Evolutionary conservation across 2,329 filamentous ascomycete species (phyloP), one percentile per base, ranked within the genome.

Genomic region (Eurotiales sp.): DNA sequence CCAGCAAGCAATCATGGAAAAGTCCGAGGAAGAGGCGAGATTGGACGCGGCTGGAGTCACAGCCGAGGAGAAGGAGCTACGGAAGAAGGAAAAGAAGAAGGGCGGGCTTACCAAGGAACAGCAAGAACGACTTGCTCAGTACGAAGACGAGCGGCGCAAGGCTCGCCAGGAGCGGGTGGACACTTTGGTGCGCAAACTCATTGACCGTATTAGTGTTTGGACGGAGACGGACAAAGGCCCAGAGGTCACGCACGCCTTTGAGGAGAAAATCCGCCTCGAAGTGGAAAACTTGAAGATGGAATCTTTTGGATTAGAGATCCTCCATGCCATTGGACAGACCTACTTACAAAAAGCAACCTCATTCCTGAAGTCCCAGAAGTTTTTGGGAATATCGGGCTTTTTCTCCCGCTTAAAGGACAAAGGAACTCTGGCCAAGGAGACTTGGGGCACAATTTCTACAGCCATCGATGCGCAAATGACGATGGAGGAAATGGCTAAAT

Each of bases 251-350:
- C 76, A 75, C 52, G 88, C 93, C 0, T 99, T 97, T 77, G 86
- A 91, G 68, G 89, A 92, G 68, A 96, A 99, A 81, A 96, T 88
- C 59, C 83, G 86, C 36, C 83, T 97, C 36, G 93, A 99, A 73
- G 89, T 95, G 22, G 93, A 99, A 76, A 95, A 97, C 66, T 78
- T 99, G 61, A 99, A 97, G 79, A 99, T 99, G 90, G 93, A 99
- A 74, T 95, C 88, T 0, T 99, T 99, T 62, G 93, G 93, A 46
- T 79, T 99, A 37, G 93, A 99, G 61, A 97, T 97, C 60, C 78
- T 96, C 44, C 92, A 97, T 70, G 91, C 93, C 41, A 95, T 99
- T 62, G 93, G 93, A 14, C 80, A 87, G 60, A 95, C 90, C 3
- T 99, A 99, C 70, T 73, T 93, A 23, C 84, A 85, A 68, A 97